phyloP scores from a whole-genome alignment of 306 rosid genomes.

The Casuarina cunninghamiana region DNA sequence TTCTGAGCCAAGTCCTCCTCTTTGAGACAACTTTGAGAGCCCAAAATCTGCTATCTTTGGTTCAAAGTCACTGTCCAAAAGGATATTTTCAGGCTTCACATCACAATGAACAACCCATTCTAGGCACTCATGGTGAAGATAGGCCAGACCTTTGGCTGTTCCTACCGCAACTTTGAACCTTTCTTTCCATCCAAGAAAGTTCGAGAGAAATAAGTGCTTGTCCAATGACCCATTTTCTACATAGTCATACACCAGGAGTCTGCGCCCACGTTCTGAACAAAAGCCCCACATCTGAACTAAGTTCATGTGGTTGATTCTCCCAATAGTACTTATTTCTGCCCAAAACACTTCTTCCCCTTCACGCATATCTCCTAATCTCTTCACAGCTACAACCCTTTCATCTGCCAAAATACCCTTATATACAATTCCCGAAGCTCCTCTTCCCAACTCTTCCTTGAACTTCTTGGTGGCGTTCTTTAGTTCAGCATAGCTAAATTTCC shows the following conservation, averaged over 20 bases:
- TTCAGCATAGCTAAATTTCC: background rate
- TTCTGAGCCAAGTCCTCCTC: constrained; percentile 25
- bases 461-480: background rate
- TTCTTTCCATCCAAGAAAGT: constrained; percentile 26
- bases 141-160: constrained; percentile 45
- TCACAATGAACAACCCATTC: constrained; percentile 48
- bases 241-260: constrained; percentile 43
- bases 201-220: constrained; percentile 18
- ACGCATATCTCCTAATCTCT: constrained; percentile 45
- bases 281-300: constrained; percentile 48
- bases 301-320: constrained; percentile 43
- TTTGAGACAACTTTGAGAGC: constrained; percentile 40
- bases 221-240: constrained; percentile 41
- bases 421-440: background rate
- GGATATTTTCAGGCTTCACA: constrained; percentile 50
- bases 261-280: constrained; percentile 35
- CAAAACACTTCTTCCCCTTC: constrained; percentile 48
- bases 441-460: constrained; percentile 1
- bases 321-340: constrained; percentile 49
- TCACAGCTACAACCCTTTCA: constrained; percentile 40
- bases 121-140: constrained; percentile 50
- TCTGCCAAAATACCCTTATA: constrained; percentile 24
- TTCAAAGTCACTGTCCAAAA: constrained; percentile 26
- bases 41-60: constrained; percentile 47
- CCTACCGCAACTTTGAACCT: constrained; percentile 43